Base-by-base conservation (phyloP, 352 stramenopile genomes). In the Phytophthora ramorum region DNA sequence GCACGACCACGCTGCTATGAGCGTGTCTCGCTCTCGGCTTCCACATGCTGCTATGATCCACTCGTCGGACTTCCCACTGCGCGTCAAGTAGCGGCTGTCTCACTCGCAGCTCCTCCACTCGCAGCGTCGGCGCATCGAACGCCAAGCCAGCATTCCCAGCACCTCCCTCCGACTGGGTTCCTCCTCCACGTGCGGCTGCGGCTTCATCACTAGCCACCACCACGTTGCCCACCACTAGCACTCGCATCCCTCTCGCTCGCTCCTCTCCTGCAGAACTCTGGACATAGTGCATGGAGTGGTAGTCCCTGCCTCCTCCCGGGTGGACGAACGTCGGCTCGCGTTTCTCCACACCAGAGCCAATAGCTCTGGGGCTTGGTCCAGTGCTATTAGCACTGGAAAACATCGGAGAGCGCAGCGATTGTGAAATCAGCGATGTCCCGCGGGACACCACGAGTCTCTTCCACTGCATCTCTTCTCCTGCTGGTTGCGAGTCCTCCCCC, bases 241-340 rank as follows among this genome's bases (percentile, higher is more conserved):
- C 78, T 47, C 82, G 72, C 48, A 87, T 68, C 8, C 81, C 84
- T 10, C 51, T 56, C 8, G 45, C 38, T 5, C 30, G 46, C 49
- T 83, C 77, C 13, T 89, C 76, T 26, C 77, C 62, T 4, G 17
- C 51, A 14, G 70, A 58, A 17, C 69, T 58, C 30, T 79, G 59
- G 7, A 91, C 69, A 55, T 93, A 93, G 67, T 93, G 85, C 82
- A 93, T 91, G 10, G 79, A 78, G 67, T 91, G 82, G 58, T 89
- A 82, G 58, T 90, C 79, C 35, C 85, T 79, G 24, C 69, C 68
- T 51, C 58, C 46, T 54, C 70, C 63, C 14, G 62, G 46, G 34
- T 72, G 66, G 37, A 58, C 38, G 3, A 68, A 70, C 9, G 48
- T 68, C 30, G 46, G 48, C 13, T 26, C 7, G 22, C 55, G 64